A percentile compares a stretch with the other conserved stretches of the same genome.
Conservation (phyloP, 306 rosid genomes). For the Malus domestica region ASM211411v1 NC_041798.1:34071001-34071500, state of each 20-base stretch:
- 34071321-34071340: neutral
- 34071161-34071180: neutral
- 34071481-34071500: accelerated
- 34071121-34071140: neutral
- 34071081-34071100: neutral
- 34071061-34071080: neutral
- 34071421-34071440: accelerated
- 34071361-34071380: neutral
- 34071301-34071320: neutral
- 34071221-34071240: neutral
- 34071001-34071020: no score
- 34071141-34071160: neutral
- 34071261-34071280: neutral
- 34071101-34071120: neutral
- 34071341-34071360: neutral
- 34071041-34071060: no score
- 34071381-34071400: no score
- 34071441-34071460: no score
- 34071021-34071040: no score
- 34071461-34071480: no score
- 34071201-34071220: neutral
- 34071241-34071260: neutral
- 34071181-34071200: neutral
- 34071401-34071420: no score
- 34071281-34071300: neutral